Conservation (phyloP, 108 stramenopile genomes). For the Nitzschia sp. region DNA sequence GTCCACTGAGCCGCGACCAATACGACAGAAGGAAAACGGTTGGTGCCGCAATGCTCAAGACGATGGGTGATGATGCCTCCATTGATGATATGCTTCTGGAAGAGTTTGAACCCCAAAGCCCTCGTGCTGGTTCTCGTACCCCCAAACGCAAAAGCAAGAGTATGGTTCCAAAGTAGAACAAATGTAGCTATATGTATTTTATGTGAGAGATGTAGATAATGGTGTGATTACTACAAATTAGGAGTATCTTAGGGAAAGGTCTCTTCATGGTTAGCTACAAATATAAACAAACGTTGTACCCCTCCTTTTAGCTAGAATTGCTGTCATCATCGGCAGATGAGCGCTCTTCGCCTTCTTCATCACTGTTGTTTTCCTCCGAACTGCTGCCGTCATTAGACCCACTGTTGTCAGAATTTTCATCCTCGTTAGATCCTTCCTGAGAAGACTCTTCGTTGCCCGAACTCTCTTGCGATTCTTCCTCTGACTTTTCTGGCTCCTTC, state of each 20-base stretch:
- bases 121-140: too few relatives aligned
- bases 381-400: neutral
- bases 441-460: neutral
- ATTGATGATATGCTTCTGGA: slow-evolving; percentile 18
- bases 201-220: too few relatives aligned
- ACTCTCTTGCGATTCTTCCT: neutral
- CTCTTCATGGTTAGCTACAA: too few relatives aligned
- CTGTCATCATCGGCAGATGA: too few relatives aligned
- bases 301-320: too few relatives aligned
- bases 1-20: slow-evolving; percentile 20
- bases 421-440: neutral
- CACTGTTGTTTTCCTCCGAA: neutral
- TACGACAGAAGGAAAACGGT: slow-evolving; percentile 19
- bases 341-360: neutral
- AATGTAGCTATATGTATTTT: too few relatives aligned
- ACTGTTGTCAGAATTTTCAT: neutral
- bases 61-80: slow-evolving; percentile 7
- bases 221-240: too few relatives aligned
- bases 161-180: too few relatives aligned
- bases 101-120: slow-evolving; percentile 4
- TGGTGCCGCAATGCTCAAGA: slow-evolving; percentile 6
- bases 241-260: too few relatives aligned
- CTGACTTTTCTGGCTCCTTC: neutral
- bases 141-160: too few relatives aligned
- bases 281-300: too few relatives aligned